Percentiles rank a stretch among this genome's conserved stretches.
phyloP scores from a whole-genome alignment of 75 land plant species.

The Pinus taeda region DNA sequence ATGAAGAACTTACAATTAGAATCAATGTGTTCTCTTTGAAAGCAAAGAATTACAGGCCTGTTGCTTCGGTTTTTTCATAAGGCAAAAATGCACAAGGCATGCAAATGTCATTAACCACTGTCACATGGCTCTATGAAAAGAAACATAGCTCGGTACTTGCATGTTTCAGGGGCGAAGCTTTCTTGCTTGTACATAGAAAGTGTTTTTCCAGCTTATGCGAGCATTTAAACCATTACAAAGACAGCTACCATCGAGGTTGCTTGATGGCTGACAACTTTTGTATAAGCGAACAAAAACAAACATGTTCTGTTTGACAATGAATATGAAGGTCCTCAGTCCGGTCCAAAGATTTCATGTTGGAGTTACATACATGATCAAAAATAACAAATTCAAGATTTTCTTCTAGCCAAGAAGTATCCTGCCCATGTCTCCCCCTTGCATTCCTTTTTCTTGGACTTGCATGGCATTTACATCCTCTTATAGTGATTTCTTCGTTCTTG shows the following conservation, averaged over 20 bases:
- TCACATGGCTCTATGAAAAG: neutral
- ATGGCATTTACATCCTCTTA: conserved; percentile 31
- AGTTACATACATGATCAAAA: conserved; percentile 23
- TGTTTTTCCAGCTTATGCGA: neutral
- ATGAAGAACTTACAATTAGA: neutral
- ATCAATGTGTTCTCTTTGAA: neutral
- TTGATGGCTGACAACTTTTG: conserved; percentile 24
- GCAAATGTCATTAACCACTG: neutral
- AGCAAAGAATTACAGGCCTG: neutral
- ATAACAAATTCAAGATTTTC: conserved; percentile 24
- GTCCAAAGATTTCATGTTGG: conserved; percentile 22
- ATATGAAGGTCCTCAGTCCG: conserved; percentile 12
- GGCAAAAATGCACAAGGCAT: neutral
- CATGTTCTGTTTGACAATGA: conserved; percentile 50
- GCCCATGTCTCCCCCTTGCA: conserved; percentile 3
- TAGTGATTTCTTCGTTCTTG: neutral
- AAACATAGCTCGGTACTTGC: neutral
- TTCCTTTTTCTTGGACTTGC: neutral
- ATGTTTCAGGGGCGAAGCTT: neutral
- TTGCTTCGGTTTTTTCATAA: neutral
- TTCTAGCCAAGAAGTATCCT: neutral
- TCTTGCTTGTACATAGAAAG: neutral
- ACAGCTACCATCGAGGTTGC: conserved; percentile 10
- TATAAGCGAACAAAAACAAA: conserved; percentile 51
- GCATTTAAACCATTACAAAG: neutral